Evolutionary conservation across 805 yeast species (phyloP).

Genomic region (Myxozyma neglecta): DNA sequence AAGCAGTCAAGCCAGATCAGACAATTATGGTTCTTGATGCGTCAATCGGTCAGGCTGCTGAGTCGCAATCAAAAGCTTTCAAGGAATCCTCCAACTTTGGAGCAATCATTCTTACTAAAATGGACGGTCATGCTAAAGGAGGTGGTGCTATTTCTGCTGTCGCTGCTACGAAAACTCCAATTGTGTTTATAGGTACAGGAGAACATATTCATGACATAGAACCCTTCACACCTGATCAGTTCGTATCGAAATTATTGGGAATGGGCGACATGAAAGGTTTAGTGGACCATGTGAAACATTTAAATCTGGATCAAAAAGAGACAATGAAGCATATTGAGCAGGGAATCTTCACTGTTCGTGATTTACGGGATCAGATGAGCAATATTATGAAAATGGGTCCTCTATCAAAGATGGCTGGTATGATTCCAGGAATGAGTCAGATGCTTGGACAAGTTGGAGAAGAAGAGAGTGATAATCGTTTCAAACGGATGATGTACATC

Average conservation of each 20-base stretch:
- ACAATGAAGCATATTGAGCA: constrained; percentile 89
- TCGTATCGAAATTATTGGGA: constrained; percentile 88
- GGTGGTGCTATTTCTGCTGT: constrained; percentile 99
- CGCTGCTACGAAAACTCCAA: constrained; percentile 94
- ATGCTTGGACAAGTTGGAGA: constrained; percentile 74
- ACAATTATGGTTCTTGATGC: constrained; percentile 98
- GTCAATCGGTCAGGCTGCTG: constrained; percentile 97
- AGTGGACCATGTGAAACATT: constrained; percentile 87
- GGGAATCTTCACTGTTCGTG: constrained; percentile 89
- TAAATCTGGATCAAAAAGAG: constrained; percentile 79
- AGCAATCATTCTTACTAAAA: constrained; percentile 87
- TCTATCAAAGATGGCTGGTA: constrained; percentile 84
- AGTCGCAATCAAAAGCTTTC: constrained; percentile 89
- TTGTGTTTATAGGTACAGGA: constrained; percentile 96
- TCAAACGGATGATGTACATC: constrained; percentile 85
- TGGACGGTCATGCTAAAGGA: constrained; percentile 99
- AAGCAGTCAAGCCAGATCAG: constrained; percentile 87
- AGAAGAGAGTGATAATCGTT: constrained; percentile 80
- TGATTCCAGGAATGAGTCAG: constrained; percentile 90
- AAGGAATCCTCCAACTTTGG: constrained; percentile 93
- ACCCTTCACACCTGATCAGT: constrained; percentile 82
- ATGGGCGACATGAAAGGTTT: constrained; percentile 94
- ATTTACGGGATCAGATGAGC: constrained; percentile 91
- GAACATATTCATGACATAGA: constrained; percentile 94
- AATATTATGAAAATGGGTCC: constrained; percentile 97